phyloP scores from a whole-genome alignment of 495 filamentous ascomycete genomes.

The Podospora australis region DNA sequence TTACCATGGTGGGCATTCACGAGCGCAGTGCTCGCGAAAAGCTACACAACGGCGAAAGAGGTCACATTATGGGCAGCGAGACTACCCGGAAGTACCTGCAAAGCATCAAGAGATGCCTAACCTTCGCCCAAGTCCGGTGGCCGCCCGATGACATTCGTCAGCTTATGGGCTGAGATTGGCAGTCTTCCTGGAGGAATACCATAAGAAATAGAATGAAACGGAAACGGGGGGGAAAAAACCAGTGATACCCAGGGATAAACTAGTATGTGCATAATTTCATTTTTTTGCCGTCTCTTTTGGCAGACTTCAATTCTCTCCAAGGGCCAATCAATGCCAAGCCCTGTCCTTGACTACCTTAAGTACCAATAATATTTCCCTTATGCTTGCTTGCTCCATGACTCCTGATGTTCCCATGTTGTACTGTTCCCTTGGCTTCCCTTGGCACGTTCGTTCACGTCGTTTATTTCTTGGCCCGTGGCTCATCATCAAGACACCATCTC shows the following conservation, averaged over 20 bases:
- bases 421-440: too few species aligned
- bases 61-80: slow-evolving; percentile 97
- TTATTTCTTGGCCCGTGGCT: slow-evolving; percentile 1
- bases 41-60: slow-evolving; percentile 82
- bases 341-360: too few species aligned
- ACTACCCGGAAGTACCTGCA: slow-evolving; percentile 90
- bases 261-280: too few species aligned
- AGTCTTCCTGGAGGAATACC: too few species aligned
- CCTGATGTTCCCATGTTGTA: too few species aligned
- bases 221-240: neutral
- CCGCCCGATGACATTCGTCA: slow-evolving; percentile 87
- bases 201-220: neutral
- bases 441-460: neutral
- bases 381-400: too few species aligned
- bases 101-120: slow-evolving; percentile 95
- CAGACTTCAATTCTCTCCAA: too few species aligned
- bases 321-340: too few species aligned
- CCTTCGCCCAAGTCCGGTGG: slow-evolving; percentile 95
- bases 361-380: too few species aligned
- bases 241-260: slow-evolving; percentile 17
- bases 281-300: too few species aligned
- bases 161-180: slow-evolving; percentile 76
- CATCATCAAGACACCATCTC: slow-evolving; percentile 4
- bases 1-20: slow-evolving; percentile 99
- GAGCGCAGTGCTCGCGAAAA: slow-evolving; percentile 93